Conservation (phyloP, 805 yeast genomes). For the Nakazawaea ernobii region DNA sequence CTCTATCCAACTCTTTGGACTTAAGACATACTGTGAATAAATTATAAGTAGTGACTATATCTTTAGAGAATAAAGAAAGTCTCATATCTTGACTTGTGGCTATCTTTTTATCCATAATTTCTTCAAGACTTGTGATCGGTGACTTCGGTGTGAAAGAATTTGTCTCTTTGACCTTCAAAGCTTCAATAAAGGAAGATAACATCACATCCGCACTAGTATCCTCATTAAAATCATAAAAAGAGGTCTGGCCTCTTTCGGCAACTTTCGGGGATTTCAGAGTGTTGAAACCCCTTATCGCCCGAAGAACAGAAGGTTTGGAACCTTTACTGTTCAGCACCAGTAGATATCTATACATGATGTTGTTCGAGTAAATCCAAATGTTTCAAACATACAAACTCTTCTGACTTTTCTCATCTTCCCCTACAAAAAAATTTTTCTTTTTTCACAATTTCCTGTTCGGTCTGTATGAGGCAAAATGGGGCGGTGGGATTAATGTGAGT, state of each 20-base stretch:
- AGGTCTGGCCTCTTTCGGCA: not conserved
- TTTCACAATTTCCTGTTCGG: too few species aligned
- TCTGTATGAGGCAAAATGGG: too few species aligned
- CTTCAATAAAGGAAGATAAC: conserved; percentile 1
- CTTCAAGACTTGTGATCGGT: conserved; percentile 1
- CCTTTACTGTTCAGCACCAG: not conserved
- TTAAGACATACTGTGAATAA: conserved; percentile 73
- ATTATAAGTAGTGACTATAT: conserved; percentile 66
- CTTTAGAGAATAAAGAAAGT: conserved; percentile 35
- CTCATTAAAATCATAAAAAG: too few species aligned
- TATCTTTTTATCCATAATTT: not conserved
- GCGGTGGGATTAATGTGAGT: too few species aligned
- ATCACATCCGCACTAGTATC: too few species aligned
- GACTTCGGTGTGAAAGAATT: not conserved
- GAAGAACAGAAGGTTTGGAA: not conserved
- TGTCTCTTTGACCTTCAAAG: not conserved
- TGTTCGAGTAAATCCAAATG: not conserved
- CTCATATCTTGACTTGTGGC: not conserved
- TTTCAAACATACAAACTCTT: not conserved
- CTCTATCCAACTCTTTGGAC: conserved; percentile 61
- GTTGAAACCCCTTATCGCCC: not conserved
- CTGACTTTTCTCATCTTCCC: not conserved
- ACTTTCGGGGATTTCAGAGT: not conserved
- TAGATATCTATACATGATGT: not conserved
- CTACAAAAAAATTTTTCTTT: too few species aligned